Evolutionary conservation across 2,329 filamentous ascomycete species (phyloP), one percentile per base, ranked within the genome.

Genomic region (Apiospora saccharicola): DNA sequence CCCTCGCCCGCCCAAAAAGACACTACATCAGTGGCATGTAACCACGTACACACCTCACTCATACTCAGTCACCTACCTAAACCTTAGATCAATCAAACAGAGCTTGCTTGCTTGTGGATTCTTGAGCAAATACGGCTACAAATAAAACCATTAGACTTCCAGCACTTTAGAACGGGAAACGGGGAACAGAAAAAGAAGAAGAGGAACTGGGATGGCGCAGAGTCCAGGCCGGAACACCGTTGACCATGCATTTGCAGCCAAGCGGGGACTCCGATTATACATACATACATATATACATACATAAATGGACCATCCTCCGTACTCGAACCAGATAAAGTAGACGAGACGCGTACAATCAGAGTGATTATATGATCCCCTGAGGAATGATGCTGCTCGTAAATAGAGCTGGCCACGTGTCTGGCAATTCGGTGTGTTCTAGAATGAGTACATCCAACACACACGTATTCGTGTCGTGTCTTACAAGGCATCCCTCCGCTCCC

Each of bases 331-430:
- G 34, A 64, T 41, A 41, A n/a, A 64, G 53, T 37, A 61, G 30
- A 37, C 53, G 53, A 16, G 30, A 61, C 30, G 53, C 30, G 37
- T 37, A 41, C 37, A 41, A 41, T 41, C 37, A 41, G 47, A 10
- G 10, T 26, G n/a, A 51, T 64, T 64, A 41, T 64, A 64, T 64
- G 22, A n/a, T 14, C 34, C 30, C 34, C 34, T n/a, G 37, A 64
- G 22, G 34, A 64, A 8, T 64, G 30, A 37, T 61, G 37, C 53
- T 30, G 30, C 16, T 22, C 30, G 53, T 16, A 37, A 37, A 61
- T 37, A 61, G 53, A 61, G 53, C 53, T 37, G 57, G 57, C 57
- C 57, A 64, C 57, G 57, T 64, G 57, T 64, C 57, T 64, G 57
- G 57, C 44, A 49, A 30, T 37, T 49, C 67, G 37, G 67, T 49